Percentiles rank a stretch among this genome's conserved stretches.
Conservation (phyloP, 1,139 yeast genomes). For the Geotrichum carabidarum region DNA sequence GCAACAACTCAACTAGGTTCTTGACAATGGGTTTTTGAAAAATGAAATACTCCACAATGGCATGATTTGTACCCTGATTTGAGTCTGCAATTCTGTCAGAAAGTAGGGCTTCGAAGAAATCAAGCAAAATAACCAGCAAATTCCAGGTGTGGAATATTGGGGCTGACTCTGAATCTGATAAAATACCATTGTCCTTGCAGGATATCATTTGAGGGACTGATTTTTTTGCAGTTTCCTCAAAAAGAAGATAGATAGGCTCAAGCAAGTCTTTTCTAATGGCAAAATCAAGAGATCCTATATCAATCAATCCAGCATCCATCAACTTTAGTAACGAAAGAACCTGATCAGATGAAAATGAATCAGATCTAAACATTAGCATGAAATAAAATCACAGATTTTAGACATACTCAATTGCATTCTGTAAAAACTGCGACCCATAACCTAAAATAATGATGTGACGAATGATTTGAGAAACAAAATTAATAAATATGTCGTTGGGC, state of each 20-base stretch:
- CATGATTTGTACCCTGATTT: conserved; percentile 2
- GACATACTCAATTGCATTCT: conserved; percentile 18
- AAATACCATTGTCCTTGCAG: conserved; percentile 1
- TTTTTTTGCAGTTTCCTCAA: conserved; percentile 14
- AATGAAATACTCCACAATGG: conserved; percentile 5
- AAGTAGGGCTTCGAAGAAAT: conserved; percentile 17
- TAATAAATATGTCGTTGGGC: conserved; percentile 17
- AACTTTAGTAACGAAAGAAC: conserved; percentile 26
- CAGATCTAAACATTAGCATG: not conserved
- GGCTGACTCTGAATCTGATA: conserved; percentile 1
- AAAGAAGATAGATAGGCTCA: conserved; percentile 9
- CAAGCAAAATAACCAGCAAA: conserved; percentile 3
- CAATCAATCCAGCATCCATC: conserved; percentile 24
- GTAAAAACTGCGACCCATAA: conserved; percentile 19
- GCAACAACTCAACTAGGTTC: conserved; percentile 24
- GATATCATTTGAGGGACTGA: conserved; percentile 15
- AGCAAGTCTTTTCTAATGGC: conserved; percentile 7
- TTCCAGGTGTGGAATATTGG: conserved; percentile 19
- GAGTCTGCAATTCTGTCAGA: conserved; percentile 18
- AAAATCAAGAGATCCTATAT: conserved; percentile 4
- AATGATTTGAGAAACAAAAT: conserved; percentile 19
- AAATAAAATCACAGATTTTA: not conserved
- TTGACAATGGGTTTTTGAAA: conserved; percentile 10
- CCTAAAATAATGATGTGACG: conserved; percentile 18
- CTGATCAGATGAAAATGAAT: conserved; percentile 17